These are phyloP conservation scores for Xylaria acuta DNA, from an alignment of 495 filamentous ascomycete species.

Conservation along the genomic window DNA sequence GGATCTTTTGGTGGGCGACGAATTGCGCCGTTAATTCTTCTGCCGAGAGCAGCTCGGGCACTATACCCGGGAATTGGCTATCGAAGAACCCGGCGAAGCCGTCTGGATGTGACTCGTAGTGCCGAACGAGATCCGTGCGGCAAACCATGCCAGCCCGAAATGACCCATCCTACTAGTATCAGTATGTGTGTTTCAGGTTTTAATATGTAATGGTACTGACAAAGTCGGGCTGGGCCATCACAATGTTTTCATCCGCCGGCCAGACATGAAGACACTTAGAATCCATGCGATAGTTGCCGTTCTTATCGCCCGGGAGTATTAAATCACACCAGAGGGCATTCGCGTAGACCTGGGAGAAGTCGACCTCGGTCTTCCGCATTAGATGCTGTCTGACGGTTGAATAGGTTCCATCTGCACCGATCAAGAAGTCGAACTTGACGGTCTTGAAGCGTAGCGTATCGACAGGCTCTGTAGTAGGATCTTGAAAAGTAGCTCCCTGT, in stretches of 20 bases:
- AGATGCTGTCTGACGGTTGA: constrained; percentile 75
- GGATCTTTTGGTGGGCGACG: constrained; percentile 70
- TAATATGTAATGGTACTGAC: constrained; percentile 28
- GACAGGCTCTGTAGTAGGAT: constrained; percentile 35
- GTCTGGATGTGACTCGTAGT: constrained; percentile 59
- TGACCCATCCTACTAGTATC: background rate
- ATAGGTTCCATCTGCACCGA: constrained; percentile 83
- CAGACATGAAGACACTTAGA: constrained; percentile 82
- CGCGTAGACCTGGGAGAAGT: constrained; percentile 82
- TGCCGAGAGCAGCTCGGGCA: constrained; percentile 63
- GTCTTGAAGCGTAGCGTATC: constrained; percentile 47
- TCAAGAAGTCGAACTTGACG: constrained; percentile 75
- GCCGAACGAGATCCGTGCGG: background rate
- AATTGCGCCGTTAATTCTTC: constrained; percentile 67
- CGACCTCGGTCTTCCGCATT: constrained; percentile 76
- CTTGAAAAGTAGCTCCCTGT: too few species aligned
- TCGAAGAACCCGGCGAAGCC: constrained; percentile 67
- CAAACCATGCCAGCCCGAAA: constrained; percentile 15
- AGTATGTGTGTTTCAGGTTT: background rate
- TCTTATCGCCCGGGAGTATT: constrained; percentile 55
- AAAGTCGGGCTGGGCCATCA: constrained; percentile 77
- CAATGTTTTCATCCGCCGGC: constrained; percentile 80
- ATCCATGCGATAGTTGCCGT: constrained; percentile 22
- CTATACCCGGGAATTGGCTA: constrained; percentile 74
- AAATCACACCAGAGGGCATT: constrained; percentile 88